Evolutionary conservation across 495 filamentous ascomycete genomes (phyloP).

Genomic region (Lophium mytilinum): DNA sequence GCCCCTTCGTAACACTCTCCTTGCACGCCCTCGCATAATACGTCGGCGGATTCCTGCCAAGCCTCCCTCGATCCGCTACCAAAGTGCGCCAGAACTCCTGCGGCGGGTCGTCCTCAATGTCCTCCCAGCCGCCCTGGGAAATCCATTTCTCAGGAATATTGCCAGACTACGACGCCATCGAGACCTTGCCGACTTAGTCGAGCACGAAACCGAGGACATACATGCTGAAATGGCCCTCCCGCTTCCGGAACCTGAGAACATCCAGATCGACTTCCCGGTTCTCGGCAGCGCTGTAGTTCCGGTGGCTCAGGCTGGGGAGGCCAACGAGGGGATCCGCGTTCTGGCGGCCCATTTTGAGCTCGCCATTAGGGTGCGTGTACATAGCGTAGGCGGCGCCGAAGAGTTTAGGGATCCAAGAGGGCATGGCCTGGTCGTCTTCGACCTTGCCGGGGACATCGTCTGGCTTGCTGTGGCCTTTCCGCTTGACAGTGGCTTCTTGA

Average conservation of each 20-base stretch:
- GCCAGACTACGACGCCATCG: conserved; percentile 7
- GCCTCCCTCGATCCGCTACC: conserved; percentile 31
- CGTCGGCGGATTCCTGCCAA: conserved; percentile 23
- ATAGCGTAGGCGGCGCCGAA: background rate
- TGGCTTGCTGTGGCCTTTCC: no score
- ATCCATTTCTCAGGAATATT: conserved; percentile 18
- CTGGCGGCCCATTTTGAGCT: conserved; percentile 17
- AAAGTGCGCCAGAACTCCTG: conserved; percentile 37
- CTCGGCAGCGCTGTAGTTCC: conserved; percentile 28
- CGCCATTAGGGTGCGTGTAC: no score
- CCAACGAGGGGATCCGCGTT: conserved; percentile 36
- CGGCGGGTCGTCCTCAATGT: conserved; percentile 16
- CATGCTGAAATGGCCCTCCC: conserved; percentile 26
- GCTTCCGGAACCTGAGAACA: background rate
- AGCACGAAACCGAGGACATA: conserved; percentile 32
- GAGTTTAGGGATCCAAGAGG: conserved; percentile 5
- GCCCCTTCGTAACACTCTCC: background rate
- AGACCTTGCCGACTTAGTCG: conserved; percentile 20
- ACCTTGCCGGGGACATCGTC: background rate
- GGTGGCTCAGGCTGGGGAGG: conserved; percentile 7
- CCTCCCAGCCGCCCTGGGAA: conserved; percentile 12
- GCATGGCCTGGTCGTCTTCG: background rate
- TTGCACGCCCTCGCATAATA: conserved; percentile 28
- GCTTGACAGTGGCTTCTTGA: background rate
- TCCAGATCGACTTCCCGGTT: background rate